Conservation (phyloP, 1,139 yeast species). For the Taphrina deformans region DNA sequence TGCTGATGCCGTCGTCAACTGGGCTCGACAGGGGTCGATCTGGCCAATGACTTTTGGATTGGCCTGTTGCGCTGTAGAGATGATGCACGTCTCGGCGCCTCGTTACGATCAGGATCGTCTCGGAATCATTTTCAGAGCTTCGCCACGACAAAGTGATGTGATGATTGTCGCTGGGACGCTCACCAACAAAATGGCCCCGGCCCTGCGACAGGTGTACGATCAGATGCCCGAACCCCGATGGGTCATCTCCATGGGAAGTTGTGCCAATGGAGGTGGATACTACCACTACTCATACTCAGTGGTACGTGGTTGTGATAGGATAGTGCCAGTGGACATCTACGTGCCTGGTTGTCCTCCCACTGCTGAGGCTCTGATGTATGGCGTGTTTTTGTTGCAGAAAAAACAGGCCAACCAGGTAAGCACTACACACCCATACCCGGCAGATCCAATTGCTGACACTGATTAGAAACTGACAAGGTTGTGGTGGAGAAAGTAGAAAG, state of each 20-base stretch:
- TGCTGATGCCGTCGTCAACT: constrained; percentile 77
- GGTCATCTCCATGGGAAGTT: constrained; percentile 92
- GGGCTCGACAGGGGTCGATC: constrained; percentile 90
- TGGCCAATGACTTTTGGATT: constrained; percentile 86
- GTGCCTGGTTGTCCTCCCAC: constrained; percentile 96
- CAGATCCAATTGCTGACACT: neutral
- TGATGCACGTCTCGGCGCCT: constrained; percentile 94
- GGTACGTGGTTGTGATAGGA: constrained; percentile 85
- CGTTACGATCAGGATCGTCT: constrained; percentile 90
- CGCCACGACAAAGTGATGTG: constrained; percentile 90
- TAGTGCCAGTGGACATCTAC: constrained; percentile 84
- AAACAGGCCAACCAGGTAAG: constrained; percentile 47
- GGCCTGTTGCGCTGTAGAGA: constrained; percentile 64
- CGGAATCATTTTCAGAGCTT: constrained; percentile 91
- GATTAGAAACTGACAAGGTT: constrained; percentile 18
- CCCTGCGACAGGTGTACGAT: constrained; percentile 87
- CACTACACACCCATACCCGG: neutral
- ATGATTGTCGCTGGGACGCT: constrained; percentile 93
- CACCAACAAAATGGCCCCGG: constrained; percentile 82
- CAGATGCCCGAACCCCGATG: constrained; percentile 92
- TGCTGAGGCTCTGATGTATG: constrained; percentile 87
- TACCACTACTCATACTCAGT: constrained; percentile 88
- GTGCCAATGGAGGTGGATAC: constrained; percentile 94
- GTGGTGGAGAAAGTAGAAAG: constrained; percentile 31
- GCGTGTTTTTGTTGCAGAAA: constrained; percentile 83